Conservation (phyloP, 345 rosid species). For the Hirschfeldia incana region DNA sequence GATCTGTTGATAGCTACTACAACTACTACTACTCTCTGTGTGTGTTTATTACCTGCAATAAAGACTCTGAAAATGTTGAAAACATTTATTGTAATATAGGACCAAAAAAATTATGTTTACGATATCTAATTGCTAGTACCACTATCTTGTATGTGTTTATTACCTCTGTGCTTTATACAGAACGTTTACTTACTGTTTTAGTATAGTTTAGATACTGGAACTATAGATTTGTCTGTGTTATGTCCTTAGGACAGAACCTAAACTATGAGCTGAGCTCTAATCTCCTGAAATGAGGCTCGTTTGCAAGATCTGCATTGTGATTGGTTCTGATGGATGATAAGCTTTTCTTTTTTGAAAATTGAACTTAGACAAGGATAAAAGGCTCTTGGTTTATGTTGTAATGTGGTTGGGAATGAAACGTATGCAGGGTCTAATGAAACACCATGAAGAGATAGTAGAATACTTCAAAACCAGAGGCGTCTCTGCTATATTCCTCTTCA, state of each 20-base stretch:
- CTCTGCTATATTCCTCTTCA: slow-evolving; percentile 81
- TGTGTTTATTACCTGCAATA: background rate
- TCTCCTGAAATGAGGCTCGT: background rate
- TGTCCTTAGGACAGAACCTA: background rate
- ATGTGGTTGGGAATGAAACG: slow-evolving; percentile 22
- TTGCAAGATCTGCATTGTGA: slow-evolving; percentile 2
- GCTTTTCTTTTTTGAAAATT: background rate
- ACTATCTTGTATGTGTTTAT: background rate
- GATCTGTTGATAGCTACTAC: background rate
- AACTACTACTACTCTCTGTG: background rate
- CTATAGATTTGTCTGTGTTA: background rate
- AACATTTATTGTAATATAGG: background rate
- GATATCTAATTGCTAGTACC: background rate
- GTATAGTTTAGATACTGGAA: background rate
- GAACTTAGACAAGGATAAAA: background rate
- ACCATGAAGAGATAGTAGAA: slow-evolving; percentile 78
- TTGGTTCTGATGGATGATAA: background rate
- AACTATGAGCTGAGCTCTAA: background rate
- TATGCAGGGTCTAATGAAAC: slow-evolving; percentile 81
- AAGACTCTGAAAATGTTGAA: slow-evolving; percentile 2
- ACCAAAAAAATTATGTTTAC: background rate
- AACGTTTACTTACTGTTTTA: background rate
- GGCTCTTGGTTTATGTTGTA: slow-evolving; percentile 6
- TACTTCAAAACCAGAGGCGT: slow-evolving; percentile 85
- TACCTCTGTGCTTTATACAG: background rate